Evolutionary conservation across 257 asterid species (phyloP).

Genomic region (Penstemon davidsonii): DNA sequence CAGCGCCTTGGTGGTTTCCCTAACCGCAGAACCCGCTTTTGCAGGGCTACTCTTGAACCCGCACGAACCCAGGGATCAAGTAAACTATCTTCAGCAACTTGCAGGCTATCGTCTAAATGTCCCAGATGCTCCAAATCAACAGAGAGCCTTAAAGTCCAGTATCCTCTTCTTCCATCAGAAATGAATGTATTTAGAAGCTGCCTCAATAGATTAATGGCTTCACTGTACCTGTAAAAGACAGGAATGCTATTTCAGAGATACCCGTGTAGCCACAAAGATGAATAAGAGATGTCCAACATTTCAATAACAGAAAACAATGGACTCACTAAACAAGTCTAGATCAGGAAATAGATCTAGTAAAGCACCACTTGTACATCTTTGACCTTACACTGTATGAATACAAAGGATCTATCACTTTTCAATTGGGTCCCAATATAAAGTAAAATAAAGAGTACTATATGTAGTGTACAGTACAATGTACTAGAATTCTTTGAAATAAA

Average conservation of each 20-base stretch:
- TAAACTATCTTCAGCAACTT: conserved; percentile 78
- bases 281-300: neutral
- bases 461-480: neutral
- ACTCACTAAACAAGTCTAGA: neutral
- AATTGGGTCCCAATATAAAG: neutral
- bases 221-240: conserved; percentile 53
- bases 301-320: neutral
- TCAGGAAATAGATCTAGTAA: neutral
- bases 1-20: conserved; percentile 99
- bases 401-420: neutral
- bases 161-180: conserved; percentile 87
- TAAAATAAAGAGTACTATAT: neutral
- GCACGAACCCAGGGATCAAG: conserved; percentile 92
- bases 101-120: conserved; percentile 73
- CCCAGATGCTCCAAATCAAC: conserved; percentile 89
- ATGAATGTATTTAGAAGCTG: conserved; percentile 54
- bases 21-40: conserved; percentile 72
- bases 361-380: neutral
- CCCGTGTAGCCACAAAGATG: conserved; percentile 1
- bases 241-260: conserved; percentile 13
- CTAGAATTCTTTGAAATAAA: too few relatives aligned
- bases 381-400: neutral
- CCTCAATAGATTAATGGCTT: conserved; percentile 72
- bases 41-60: conserved; percentile 84
- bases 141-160: conserved; percentile 88